Conservation (phyloP, 495 filamentous ascomycete genomes). For the Aspergillus nanangensis region DNA sequence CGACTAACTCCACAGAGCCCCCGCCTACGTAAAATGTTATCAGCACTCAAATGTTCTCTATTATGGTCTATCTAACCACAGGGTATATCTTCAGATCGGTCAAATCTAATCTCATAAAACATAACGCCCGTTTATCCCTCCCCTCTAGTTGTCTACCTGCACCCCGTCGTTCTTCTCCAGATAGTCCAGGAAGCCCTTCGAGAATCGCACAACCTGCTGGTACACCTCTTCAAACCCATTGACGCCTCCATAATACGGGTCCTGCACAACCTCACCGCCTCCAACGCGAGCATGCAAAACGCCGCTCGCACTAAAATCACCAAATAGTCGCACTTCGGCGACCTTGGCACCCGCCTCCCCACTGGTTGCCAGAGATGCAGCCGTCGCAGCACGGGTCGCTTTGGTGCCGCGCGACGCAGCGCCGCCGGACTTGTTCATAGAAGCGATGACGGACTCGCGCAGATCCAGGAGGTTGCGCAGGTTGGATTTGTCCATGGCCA, state of each 20-base stretch:
- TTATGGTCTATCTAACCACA: conserved; percentile 9
- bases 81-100: conserved; percentile 14
- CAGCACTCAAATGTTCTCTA: too few species aligned
- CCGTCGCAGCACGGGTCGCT: conserved; percentile 21
- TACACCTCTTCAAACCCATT: conserved; percentile 84
- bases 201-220: conserved; percentile 77
- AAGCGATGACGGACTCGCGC: conserved; percentile 46
- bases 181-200: conserved; percentile 64
- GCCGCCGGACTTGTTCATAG: conserved; percentile 34
- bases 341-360: conserved; percentile 27
- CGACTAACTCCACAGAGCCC: too few species aligned
- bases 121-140: too few species aligned
- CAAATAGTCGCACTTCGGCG: conserved; percentile 72
- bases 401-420: conserved; percentile 20
- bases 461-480: conserved; percentile 61
- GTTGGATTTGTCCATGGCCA: conserved; percentile 93
- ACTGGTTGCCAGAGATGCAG: conserved; percentile 27
- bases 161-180: conserved; percentile 23
- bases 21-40: too few species aligned
- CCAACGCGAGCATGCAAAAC: conserved; percentile 67
- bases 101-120: background rate
- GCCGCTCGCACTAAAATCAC: conserved; percentile 68
- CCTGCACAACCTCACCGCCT: conserved; percentile 70
- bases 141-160: conserved; percentile 6
- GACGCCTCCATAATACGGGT: conserved; percentile 86